Base-by-base conservation (phyloP, 2,329 filamentous ascomycete genomes). In the Alternaria sp. region DNA sequence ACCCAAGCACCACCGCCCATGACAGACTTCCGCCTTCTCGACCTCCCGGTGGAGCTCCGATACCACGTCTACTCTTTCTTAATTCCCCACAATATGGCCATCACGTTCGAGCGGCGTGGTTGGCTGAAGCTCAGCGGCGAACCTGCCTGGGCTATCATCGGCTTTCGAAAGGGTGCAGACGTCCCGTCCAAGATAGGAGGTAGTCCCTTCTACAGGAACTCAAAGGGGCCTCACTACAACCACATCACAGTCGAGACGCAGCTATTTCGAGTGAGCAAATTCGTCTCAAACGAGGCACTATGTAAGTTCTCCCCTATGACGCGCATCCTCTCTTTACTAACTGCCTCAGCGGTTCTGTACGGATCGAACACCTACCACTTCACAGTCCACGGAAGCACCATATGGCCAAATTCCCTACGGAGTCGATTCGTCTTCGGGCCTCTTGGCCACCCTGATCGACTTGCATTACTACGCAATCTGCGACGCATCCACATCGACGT, bases 301-400 rank as follows among this genome's bases (percentile, higher is more conserved):
- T 62, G 65, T 67, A 59, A 44, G 53, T 13, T 11, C 11, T 21
- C 5, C n/a, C 17, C 13, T n/a, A 10, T 13, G n/a, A 23, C 8
- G 14, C 11, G 40, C 10, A 33, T 41, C 29, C 10, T 23, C 17
- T 3, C 33, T n/a, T 21, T 37, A 36, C 51, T 56, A 50, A 56
- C 23, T 10, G 23, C 4, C 11, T 34, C 39, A 69, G 68, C 60
- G 5, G 51, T 72, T 24, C 33, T 71, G 1, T 71, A 70, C 42
- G 61, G 65, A 14, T 40, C 56, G 2, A 72, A 72, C 49, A 66
- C 57, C 6, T 72, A 65, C 51, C 37, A 21, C 3, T 68, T 71
- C 54, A 48, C 23, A 17, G 49, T 70, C 3, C 53, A 66, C 37
- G 50, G 60, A 36, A 2, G 26, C 2, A 4, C 50, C 0, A 55